phyloP scores from a whole-genome alignment of 2,329 filamentous ascomycete species.

The Seiridium cupressi region DNA sequence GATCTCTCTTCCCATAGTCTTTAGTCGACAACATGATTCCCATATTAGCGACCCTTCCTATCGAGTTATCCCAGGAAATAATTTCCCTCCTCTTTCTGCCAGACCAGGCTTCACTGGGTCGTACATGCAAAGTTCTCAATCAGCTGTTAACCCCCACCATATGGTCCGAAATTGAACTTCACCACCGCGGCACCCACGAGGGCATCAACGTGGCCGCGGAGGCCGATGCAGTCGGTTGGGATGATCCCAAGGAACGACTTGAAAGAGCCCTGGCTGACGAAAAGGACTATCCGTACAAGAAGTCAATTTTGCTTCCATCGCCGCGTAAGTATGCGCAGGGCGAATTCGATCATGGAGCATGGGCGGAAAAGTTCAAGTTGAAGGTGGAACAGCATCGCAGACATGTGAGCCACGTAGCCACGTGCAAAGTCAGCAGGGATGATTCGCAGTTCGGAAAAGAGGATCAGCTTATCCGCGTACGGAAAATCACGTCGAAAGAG shows the following conservation, averaged over 20 bases:
- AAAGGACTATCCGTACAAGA: neutral
- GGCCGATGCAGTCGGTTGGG: no score
- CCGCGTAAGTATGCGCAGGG: neutral
- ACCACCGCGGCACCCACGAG: conserved; percentile 7
- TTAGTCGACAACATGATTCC: neutral
- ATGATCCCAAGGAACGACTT: neutral
- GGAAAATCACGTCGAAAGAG: neutral
- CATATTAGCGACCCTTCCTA: neutral
- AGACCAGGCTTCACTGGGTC: conserved; percentile 3
- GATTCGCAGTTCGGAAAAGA: conserved; percentile 2
- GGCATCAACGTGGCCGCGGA: neutral
- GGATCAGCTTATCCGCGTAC: neutral
- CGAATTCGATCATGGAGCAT: neutral
- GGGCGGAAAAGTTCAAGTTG: neutral
- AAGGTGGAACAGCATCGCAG: neutral
- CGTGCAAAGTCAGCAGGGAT: neutral
- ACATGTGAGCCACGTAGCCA: neutral
- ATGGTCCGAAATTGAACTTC: conserved; percentile 8
- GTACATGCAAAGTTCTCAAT: conserved; percentile 8
- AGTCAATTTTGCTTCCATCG: neutral
- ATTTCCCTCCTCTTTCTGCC: neutral
- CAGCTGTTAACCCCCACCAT: conserved; percentile 1
- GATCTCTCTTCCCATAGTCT: no score
- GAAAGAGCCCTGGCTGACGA: neutral
- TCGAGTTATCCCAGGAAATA: neutral